Evolutionary conservation across 2,329 filamentous ascomycete species (phyloP).

Genomic region (Aspergillus hiratsukae): DNA sequence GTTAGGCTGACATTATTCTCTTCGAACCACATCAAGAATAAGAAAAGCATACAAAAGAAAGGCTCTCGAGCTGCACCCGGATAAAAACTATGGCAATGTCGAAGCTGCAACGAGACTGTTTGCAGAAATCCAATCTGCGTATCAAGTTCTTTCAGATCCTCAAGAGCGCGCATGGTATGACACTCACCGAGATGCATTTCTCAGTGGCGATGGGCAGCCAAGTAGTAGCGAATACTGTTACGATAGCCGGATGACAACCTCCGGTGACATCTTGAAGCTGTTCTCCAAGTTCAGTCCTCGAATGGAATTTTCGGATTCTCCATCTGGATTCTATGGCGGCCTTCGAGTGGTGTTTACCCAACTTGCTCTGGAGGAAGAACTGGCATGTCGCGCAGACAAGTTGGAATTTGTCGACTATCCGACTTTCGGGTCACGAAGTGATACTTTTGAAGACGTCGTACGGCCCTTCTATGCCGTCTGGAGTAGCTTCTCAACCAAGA

Average conservation of each 20-base stretch:
- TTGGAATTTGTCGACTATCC: slow-evolving; percentile 65
- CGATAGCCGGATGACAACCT: slow-evolving; percentile 70
- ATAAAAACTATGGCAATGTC: slow-evolving; percentile 83
- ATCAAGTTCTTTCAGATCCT: slow-evolving; percentile 91
- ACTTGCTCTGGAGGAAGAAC: slow-evolving; percentile 73
- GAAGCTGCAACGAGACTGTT: slow-evolving; percentile 81
- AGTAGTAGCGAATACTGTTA: slow-evolving; percentile 55
- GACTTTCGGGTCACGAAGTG: slow-evolving; percentile 72
- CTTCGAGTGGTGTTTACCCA: slow-evolving; percentile 72
- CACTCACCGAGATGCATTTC: slow-evolving; percentile 80
- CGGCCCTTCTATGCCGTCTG: slow-evolving; percentile 77
- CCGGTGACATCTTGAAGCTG: slow-evolving; percentile 71
- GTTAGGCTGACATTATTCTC: not conserved
- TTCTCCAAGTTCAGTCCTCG: slow-evolving; percentile 75
- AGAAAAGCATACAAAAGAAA: slow-evolving; percentile 90
- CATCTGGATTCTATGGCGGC: slow-evolving; percentile 79
- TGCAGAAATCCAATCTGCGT: slow-evolving; percentile 86
- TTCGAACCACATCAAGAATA: slow-evolving; percentile 52
- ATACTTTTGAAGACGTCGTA: slow-evolving; percentile 70
- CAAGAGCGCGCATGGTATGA: slow-evolving; percentile 98
- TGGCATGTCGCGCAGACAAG: slow-evolving; percentile 66
- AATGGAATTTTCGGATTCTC: slow-evolving; percentile 74
- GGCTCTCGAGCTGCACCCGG: slow-evolving; percentile 89
- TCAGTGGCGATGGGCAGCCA: slow-evolving; percentile 56
- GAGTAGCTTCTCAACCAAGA: slow-evolving; percentile 76